These are phyloP conservation scores for Leonotis leonurus DNA, from an alignment of 257 asterid genomes.

Conservation along the genomic window DNA sequence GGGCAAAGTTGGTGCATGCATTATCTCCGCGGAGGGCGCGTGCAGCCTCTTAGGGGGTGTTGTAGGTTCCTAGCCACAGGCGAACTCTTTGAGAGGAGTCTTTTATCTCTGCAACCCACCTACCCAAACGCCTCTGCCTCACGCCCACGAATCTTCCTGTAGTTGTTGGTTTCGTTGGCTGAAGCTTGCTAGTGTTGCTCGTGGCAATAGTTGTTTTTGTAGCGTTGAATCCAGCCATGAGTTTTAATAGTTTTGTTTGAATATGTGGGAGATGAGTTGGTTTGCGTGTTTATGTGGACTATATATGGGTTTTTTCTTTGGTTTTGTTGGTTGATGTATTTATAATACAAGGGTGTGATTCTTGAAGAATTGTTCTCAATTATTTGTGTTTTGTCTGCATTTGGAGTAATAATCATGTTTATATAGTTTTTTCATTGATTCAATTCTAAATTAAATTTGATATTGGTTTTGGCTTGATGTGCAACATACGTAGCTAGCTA, in stretches of 20 bases:
- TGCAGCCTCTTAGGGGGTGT: conserved; percentile 86
- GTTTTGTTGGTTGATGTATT: too few species aligned
- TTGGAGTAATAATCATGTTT: conserved; percentile 2
- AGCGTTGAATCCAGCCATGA: conserved; percentile 48
- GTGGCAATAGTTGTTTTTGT: conserved; percentile 24
- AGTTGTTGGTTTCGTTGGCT: conserved; percentile 24
- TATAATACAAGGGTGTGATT: too few species aligned
- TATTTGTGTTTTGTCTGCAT: conserved; percentile 34
- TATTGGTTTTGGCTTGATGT: conserved; percentile 26
- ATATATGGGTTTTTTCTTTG: too few species aligned
- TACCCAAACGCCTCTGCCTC: conserved; percentile 73
- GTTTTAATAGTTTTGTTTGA: background rate
- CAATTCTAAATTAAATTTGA: too few species aligned
- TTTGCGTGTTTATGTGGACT: conserved; percentile 31
- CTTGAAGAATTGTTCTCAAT: conserved; percentile 30
- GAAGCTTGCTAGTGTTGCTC: conserved; percentile 21
- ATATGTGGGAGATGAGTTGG: background rate
- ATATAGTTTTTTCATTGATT: conserved; percentile 16
- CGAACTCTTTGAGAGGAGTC: conserved; percentile 77
- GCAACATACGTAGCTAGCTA: conserved; percentile 34
- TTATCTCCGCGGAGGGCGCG: conserved; percentile 81
- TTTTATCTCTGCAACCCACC: conserved; percentile 95
- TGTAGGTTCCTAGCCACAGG: conserved; percentile 89
- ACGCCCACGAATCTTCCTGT: conserved; percentile 68
- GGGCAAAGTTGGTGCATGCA: conserved; percentile 68